Percentiles rank a stretch among this genome's conserved stretches.
These are phyloP conservation scores for Cenococcum geophilum DNA, from an alignment of 495 filamentous ascomycete species.

Conservation along the genomic window DNA sequence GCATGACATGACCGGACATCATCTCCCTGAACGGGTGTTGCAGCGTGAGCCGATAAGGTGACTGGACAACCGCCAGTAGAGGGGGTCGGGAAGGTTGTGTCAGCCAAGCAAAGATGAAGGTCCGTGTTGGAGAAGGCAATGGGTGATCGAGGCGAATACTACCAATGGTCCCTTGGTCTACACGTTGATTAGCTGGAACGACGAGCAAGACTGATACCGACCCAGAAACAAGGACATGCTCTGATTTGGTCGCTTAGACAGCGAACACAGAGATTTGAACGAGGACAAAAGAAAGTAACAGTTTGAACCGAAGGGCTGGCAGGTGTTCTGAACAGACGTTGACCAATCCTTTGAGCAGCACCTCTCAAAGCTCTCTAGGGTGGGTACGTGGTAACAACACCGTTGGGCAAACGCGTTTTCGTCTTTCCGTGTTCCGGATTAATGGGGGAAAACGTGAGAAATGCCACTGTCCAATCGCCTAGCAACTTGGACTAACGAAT, in stretches of 20 bases:
- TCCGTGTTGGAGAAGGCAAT: slow-evolving; percentile 15
- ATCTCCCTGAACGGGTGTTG: slow-evolving; percentile 24
- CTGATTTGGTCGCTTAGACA: slow-evolving; percentile 18
- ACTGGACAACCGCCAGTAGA: slow-evolving; percentile 27
- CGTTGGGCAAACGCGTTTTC: slow-evolving; percentile 13
- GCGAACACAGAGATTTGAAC: slow-evolving; percentile 16
- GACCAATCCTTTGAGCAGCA: slow-evolving; percentile 23
- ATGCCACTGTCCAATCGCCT: slow-evolving; percentile 31
- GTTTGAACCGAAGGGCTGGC: slow-evolving; percentile 22
- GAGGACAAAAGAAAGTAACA: slow-evolving; percentile 14
- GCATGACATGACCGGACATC: slow-evolving; percentile 25
- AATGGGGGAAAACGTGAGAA: slow-evolving; percentile 15
- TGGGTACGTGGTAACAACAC: slow-evolving; percentile 17
- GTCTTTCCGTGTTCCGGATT: slow-evolving; percentile 24
- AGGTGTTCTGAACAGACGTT: slow-evolving; percentile 4
- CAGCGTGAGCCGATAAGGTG: slow-evolving; percentile 35
- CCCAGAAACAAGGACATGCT: slow-evolving; percentile 18
- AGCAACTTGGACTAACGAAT: slow-evolving; percentile 19
- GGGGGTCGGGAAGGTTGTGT: slow-evolving; percentile 25
- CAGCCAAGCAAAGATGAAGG: slow-evolving; percentile 21
- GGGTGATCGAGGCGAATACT: slow-evolving; percentile 19
- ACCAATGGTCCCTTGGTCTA: slow-evolving; percentile 17
- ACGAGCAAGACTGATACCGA: slow-evolving; percentile 19
- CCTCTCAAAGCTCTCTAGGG: slow-evolving; percentile 15
- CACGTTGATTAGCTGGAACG: slow-evolving; percentile 29